A percentile compares a stretch with the other conserved stretches of the same genome.
Conservation (phyloP, 139 green algal species). For the Gonium pectorale region DNA sequence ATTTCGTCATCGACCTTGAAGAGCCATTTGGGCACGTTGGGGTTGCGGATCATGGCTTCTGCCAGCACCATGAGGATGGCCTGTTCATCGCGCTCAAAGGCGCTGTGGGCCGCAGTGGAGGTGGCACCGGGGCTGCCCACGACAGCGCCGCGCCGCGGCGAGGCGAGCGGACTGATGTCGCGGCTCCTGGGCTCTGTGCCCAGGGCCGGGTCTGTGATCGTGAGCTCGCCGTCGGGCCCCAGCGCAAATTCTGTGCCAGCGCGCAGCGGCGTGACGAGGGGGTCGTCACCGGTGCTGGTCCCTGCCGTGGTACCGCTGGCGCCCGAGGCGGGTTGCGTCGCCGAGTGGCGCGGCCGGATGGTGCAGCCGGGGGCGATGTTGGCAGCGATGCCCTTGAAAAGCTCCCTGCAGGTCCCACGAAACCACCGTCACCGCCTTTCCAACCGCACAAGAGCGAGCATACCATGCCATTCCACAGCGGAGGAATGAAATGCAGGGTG, state of each 20-base stretch:
- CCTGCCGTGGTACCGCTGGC: background rate
- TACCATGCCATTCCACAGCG: too few species aligned
- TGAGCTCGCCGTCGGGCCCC: constrained; percentile 27
- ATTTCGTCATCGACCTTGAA: constrained; percentile 75
- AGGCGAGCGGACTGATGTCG: too few species aligned
- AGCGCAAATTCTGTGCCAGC: constrained; percentile 19
- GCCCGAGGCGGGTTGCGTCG: too few species aligned
- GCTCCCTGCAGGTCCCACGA: constrained; percentile 36
- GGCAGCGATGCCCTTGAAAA: constrained; percentile 55
- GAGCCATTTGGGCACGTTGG: constrained; percentile 58
- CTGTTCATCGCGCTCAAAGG: constrained; percentile 49
- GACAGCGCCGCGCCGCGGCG: too few species aligned
- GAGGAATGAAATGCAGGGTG: too few species aligned
- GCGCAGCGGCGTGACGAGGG: constrained; percentile 5
- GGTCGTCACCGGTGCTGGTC: background rate
- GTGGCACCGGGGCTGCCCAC: background rate
- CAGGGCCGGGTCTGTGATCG: background rate
- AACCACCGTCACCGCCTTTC: too few species aligned
- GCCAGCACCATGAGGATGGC: constrained; percentile 43
- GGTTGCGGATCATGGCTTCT: constrained; percentile 54
- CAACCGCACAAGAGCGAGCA: too few species aligned
- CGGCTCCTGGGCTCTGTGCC: too few species aligned
- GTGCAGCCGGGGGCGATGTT: constrained; percentile 60
- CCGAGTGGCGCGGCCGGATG: constrained; percentile 1
- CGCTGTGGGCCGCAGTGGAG: background rate